phyloP scores from a whole-genome alignment of 371 early-diverging fungal genomes.

The Mortierella sp. region DNA sequence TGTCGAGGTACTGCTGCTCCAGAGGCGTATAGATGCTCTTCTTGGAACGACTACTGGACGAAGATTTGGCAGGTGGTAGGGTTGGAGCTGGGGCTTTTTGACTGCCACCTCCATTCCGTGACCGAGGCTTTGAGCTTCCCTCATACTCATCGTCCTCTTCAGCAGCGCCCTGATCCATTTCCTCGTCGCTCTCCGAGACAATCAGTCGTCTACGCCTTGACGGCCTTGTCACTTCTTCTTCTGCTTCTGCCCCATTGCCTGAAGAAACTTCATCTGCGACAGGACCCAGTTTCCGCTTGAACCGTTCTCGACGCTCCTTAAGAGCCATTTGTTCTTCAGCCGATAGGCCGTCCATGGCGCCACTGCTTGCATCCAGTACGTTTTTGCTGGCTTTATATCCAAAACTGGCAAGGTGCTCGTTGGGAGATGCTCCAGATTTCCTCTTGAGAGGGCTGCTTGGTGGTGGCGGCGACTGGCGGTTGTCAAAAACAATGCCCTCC shows the following conservation, averaged over 20 bases:
- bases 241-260: neutral
- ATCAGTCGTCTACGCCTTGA: slow-evolving; percentile 19
- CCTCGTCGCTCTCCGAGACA: slow-evolving; percentile 37
- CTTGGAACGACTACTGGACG: slow-evolving; percentile 3
- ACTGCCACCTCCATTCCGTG: neutral
- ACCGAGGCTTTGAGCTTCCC: neutral
- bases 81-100: neutral
- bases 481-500: neutral
- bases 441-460: neutral
- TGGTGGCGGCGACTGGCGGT: neutral
- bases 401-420: slow-evolving; percentile 7
- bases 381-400: slow-evolving; percentile 11
- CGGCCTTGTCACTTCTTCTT: neutral
- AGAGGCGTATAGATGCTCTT: slow-evolving; percentile 81
- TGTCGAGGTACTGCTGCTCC: slow-evolving; percentile 83
- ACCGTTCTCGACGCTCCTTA: slow-evolving; percentile 24
- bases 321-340: slow-evolving; percentile 12
- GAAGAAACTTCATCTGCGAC: neutral
- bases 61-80: neutral
- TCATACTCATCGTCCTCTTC: slow-evolving; percentile 11
- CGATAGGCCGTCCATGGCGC: neutral
- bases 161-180: neutral
- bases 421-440: neutral
- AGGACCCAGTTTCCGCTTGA: slow-evolving; percentile 40
- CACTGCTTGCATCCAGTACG: neutral